Evolutionary conservation across 805 yeast genomes (phyloP).

Genomic region (Cyberlindnera samutprakarnensis): DNA sequence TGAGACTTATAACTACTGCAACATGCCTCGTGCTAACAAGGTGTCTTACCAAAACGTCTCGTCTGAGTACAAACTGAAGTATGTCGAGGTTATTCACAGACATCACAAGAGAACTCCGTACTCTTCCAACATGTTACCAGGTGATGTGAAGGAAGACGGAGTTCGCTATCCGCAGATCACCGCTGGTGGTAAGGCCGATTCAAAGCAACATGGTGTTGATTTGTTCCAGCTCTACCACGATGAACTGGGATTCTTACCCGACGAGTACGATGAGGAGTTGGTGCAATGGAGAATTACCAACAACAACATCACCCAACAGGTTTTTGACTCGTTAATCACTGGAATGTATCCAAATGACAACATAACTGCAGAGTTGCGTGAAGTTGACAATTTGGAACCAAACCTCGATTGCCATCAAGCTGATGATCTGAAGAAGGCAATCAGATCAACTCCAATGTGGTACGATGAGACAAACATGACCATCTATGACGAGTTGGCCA

Average conservation of each 20-base stretch:
- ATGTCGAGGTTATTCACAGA: constrained; percentile 35
- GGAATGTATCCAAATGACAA: constrained; percentile 31
- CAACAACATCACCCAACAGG: constrained; percentile 32
- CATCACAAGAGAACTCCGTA: constrained; percentile 39
- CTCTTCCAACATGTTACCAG: constrained; percentile 27
- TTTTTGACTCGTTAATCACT: constrained; percentile 28
- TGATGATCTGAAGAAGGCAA: constrained; percentile 17
- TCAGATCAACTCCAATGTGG: constrained; percentile 28
- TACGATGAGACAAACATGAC: constrained; percentile 26
- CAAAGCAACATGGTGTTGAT: constrained; percentile 32
- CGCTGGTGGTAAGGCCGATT: constrained; percentile 32
- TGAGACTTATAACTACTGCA: constrained; percentile 36
- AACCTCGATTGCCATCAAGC: constrained; percentile 28
- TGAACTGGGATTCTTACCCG: constrained; percentile 27
- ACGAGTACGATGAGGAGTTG: constrained; percentile 24
- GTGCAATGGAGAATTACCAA: constrained; percentile 30
- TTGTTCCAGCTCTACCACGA: constrained; percentile 30
- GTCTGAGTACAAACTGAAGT: constrained; percentile 23
- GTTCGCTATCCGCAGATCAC: constrained; percentile 32
- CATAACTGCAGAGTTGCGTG: constrained; percentile 26
- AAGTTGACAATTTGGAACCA: constrained; percentile 31
- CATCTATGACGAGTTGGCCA: constrained; percentile 20
- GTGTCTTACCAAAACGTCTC: constrained; percentile 23
- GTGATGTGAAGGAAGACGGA: constrained; percentile 23
- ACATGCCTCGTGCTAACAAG: constrained; percentile 35